Evolutionary conservation across 495 filamentous ascomycete species (phyloP).

Genomic region (Penicillium tannophilum): DNA sequence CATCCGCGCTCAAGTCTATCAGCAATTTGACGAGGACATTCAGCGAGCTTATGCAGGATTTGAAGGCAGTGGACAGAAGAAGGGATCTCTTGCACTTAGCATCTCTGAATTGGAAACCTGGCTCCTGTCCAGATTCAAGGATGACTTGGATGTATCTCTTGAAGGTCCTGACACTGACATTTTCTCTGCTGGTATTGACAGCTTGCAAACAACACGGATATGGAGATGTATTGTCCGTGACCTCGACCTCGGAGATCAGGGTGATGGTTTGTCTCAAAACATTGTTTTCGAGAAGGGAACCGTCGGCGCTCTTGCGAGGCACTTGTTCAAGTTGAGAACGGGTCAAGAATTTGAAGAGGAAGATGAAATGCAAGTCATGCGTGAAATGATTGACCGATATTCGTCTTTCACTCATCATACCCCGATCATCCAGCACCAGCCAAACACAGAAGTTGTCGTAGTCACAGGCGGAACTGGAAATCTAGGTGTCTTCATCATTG

Average conservation of each 20-base stretch:
- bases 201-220: slow-evolving; percentile 53
- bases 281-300: slow-evolving; percentile 52
- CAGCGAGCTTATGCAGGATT: slow-evolving; percentile 44
- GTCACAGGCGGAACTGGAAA: slow-evolving; percentile 66
- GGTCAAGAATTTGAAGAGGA: slow-evolving; percentile 26
- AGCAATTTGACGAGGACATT: slow-evolving; percentile 50
- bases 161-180: slow-evolving; percentile 48
- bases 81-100: slow-evolving; percentile 22
- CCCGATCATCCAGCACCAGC: slow-evolving; percentile 18
- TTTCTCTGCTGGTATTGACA: slow-evolving; percentile 58
- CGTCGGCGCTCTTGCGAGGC: slow-evolving; percentile 34
- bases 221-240: slow-evolving; percentile 39
- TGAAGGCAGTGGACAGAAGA: slow-evolving; percentile 26
- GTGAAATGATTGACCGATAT: slow-evolving; percentile 43
- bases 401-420: slow-evolving; percentile 38
- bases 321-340: slow-evolving; percentile 28
- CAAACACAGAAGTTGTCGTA: slow-evolving; percentile 24
- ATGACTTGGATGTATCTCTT: slow-evolving; percentile 26
- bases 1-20: slow-evolving; percentile 57
- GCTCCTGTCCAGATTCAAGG: slow-evolving; percentile 28
- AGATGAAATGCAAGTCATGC: slow-evolving; percentile 34
- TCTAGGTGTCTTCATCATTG: slow-evolving; percentile 59
- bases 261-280: slow-evolving; percentile 42
- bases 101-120: slow-evolving; percentile 28
- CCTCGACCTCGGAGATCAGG: slow-evolving; percentile 32